A percentile compares a stretch with the other conserved stretches of the same genome.
Evolutionary conservation across 345 rosid genomes (phyloP).

Genomic region (Pelargonium nanum): DNA sequence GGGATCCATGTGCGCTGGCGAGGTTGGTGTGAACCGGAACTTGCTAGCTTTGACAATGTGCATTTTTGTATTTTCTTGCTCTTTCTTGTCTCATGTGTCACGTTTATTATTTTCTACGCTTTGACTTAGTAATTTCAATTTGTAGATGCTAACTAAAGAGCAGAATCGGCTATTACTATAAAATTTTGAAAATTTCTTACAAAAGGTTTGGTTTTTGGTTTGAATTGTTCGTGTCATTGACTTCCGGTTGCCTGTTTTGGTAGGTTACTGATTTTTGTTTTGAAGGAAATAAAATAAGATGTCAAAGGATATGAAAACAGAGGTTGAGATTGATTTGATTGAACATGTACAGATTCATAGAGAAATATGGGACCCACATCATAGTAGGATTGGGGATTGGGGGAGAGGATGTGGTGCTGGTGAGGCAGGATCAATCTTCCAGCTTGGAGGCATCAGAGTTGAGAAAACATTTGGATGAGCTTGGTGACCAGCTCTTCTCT

Average conservation of each 20-base stretch:
- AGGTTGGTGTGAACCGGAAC: too few relatives aligned
- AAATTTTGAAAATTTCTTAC: background rate
- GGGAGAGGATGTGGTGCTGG: constrained; percentile 62
- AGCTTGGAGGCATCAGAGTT: constrained; percentile 45
- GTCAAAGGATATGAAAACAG: background rate
- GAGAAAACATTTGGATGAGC: constrained; percentile 53
- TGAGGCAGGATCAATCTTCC: constrained; percentile 59
- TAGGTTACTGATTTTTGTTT: background rate
- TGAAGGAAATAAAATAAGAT: background rate
- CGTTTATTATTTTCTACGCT: too few relatives aligned
- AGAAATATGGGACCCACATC: constrained; percentile 81
- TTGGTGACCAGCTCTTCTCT: constrained; percentile 73
- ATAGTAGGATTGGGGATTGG: constrained; percentile 72
- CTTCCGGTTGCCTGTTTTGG: background rate
- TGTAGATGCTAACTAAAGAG: too few relatives aligned
- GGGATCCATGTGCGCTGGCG: constrained; percentile 75
- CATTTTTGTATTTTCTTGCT: too few relatives aligned
- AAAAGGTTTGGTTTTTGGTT: background rate
- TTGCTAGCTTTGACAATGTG: too few relatives aligned
- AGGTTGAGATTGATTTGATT: background rate
- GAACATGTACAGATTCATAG: constrained; percentile 56
- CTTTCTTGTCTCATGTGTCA: too few relatives aligned
- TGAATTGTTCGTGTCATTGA: background rate
- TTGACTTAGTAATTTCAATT: too few relatives aligned
- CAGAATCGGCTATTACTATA: too few relatives aligned